Base-by-base conservation (phyloP, 2,329 filamentous ascomycete species). In the Cladophialophora psammophila region DNA sequence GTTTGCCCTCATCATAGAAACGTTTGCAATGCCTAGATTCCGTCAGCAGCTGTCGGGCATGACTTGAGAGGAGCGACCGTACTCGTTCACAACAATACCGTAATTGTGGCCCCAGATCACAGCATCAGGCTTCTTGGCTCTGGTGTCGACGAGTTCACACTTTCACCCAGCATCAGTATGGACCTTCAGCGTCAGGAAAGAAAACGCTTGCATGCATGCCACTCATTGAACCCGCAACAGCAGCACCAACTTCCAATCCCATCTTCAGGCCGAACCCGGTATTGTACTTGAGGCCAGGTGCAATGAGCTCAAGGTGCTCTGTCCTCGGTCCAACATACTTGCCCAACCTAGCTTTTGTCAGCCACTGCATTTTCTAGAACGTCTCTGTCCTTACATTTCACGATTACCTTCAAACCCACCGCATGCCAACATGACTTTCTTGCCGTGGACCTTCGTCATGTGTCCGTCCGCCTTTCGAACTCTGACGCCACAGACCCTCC, bases 31-130 rank as follows among this genome's bases (percentile, higher is more conserved):
- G 69, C 31, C 76, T 66, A 60, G 31, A 57, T 15, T 36, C 58
- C 9, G 52, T 60, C 52, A 67, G 54, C 26, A 18, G 18, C 48
- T 35, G 32, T 36, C 12, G 10, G 38, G 3, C 48, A 34, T 15
- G n/a, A 13, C 26, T 15, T 26, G 35, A 13, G 13, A 54, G 18
- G 8, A 35, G 40, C 18, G 13, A 2, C 26, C 60, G 10, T 12
- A 66, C 64, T 69, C 71, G 70, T 81, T 80, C 38, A 82, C 79
- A 0, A 81, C 78, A 60, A 81, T 80, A n/a, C 78, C 79, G 66
- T 81, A 81, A 70, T 79, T 80, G 73, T 80, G 76, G 56, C 79
- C 76, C 78, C 76, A 79, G 48, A 79, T 78, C 5, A 78, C 77
- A 3, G 78, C 78, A 65, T 80, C 78, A 1, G 78, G 79, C 69